These are phyloP conservation scores for Lachnellula suecica DNA, from an alignment of 2,329 filamentous ascomycete species.

Conservation along the genomic window DNA sequence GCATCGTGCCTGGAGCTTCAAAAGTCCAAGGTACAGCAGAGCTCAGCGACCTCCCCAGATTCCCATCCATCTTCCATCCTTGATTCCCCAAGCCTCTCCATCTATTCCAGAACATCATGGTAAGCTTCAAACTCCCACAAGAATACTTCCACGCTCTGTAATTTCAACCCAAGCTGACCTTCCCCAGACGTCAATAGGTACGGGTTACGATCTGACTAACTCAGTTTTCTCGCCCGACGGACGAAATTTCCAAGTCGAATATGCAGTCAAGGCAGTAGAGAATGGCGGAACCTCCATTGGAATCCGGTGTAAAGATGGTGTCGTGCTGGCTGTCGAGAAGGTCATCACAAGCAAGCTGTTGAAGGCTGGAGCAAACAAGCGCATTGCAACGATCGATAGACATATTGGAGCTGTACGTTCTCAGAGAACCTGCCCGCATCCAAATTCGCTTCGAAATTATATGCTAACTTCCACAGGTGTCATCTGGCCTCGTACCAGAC, in stretches of 20 bases:
- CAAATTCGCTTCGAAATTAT: background rate
- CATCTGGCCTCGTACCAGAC: conserved; percentile 91
- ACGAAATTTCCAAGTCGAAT: conserved; percentile 99
- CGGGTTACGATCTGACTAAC: conserved; percentile 98
- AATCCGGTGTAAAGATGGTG: conserved; percentile 94
- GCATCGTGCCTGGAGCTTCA: conserved; percentile 31
- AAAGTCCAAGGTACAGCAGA: conserved; percentile 20
- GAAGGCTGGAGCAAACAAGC: conserved; percentile 93
- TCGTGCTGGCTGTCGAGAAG: conserved; percentile 96
- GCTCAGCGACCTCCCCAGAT: conserved; percentile 19
- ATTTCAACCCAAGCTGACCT: conserved; percentile 19
- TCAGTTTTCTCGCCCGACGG: conserved; percentile 99
- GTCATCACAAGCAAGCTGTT: conserved; percentile 92
- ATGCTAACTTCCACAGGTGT: conserved; percentile 62
- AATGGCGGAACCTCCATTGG: conserved; percentile 95
- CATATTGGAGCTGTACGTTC: conserved; percentile 85
- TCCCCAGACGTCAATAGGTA: conserved; percentile 93
- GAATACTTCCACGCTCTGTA: background rate
- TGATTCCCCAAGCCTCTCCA: conserved; percentile 6
- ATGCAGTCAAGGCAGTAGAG: conserved; percentile 97
- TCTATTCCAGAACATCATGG: conserved; percentile 28
- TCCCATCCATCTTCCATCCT: conserved; percentile 10
- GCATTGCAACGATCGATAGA: conserved; percentile 91
- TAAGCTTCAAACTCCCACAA: conserved; percentile 25
- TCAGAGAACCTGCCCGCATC: background rate